These are phyloP conservation scores for Phyllosticta paracitricarpa DNA, from an alignment of 2,329 filamentous ascomycete genomes.

Conservation along the genomic window DNA sequence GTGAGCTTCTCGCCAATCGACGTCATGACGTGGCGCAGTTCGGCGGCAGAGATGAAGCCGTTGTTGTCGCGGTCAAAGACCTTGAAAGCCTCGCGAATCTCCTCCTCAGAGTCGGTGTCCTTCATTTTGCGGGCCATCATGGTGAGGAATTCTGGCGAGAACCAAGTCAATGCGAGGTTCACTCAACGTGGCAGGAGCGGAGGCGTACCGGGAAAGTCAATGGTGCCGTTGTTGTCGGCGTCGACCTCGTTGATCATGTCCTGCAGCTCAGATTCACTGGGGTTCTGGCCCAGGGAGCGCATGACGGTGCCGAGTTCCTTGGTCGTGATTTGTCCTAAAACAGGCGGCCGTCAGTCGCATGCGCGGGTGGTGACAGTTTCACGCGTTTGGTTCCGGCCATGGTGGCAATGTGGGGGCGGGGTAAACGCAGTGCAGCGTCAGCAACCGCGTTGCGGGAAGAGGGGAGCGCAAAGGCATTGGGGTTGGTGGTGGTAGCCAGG, in stretches of 20 bases:
- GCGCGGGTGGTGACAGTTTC: neutral
- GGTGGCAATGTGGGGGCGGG: neutral
- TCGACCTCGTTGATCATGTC: constrained; percentile 61
- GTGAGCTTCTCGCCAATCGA: constrained; percentile 55
- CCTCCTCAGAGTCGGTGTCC: constrained; percentile 52
- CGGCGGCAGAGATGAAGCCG: constrained; percentile 54
- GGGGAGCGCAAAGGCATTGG: neutral
- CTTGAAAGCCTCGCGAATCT: constrained; percentile 56
- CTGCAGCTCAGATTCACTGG: constrained; percentile 51
- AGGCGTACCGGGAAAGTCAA: constrained; percentile 50
- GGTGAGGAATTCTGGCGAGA: constrained; percentile 47
- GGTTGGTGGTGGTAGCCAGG: neutral
- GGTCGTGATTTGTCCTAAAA: constrained; percentile 51
- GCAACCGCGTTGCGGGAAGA: neutral
- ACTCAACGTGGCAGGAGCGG: neutral
- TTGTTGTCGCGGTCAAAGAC: constrained; percentile 58
- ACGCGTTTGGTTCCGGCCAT: neutral
- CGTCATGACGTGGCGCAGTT: constrained; percentile 54
- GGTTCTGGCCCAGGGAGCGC: constrained; percentile 53
- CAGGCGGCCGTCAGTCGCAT: constrained; percentile 6
- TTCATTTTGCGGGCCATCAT: constrained; percentile 57
- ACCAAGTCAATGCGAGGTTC: neutral
- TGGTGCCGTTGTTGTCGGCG: constrained; percentile 54
- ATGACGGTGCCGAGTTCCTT: constrained; percentile 55
- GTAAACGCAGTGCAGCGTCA: neutral